Evolutionary conservation across 2,329 filamentous ascomycete genomes (phyloP).

Genomic region (Davidsoniella neocaledoniae): DNA sequence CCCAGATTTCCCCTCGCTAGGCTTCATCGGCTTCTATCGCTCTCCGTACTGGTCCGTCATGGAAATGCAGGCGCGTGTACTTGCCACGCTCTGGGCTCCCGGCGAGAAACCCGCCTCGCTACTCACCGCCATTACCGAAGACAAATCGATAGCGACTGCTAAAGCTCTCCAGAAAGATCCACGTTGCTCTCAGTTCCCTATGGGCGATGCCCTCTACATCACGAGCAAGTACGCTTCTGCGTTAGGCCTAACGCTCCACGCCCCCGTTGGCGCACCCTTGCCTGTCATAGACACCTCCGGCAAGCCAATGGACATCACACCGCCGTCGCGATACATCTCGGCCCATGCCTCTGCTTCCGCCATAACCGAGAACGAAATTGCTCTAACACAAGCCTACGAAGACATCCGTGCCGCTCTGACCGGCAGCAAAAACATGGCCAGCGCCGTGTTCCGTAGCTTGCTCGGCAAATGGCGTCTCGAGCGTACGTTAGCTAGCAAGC

Average conservation of each 20-base stretch:
- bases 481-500: conserved; percentile 35
- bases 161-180: conserved; percentile 34
- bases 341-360: conserved; percentile 22
- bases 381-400: conserved; percentile 28
- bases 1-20: conserved; percentile 43
- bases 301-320: conserved; percentile 34
- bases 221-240: conserved; percentile 53
- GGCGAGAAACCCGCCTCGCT: conserved; percentile 3
- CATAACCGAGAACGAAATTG: conserved; percentile 24
- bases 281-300: conserved; percentile 26
- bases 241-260: conserved; percentile 32
- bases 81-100: conserved; percentile 42
- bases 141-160: conserved; percentile 29
- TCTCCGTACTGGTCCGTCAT: conserved; percentile 76
- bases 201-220: conserved; percentile 64
- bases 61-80: conserved; percentile 65
- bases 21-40: conserved; percentile 71
- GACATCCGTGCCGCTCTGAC: conserved; percentile 26
- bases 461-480: conserved; percentile 53
- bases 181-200: conserved; percentile 54
- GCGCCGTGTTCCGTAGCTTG: conserved; percentile 53
- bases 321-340: conserved; percentile 37
- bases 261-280: conserved; percentile 16
- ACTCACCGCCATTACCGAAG: conserved; percentile 18
- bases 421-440: conserved; percentile 37